Percentiles rank a stretch among this genome's conserved stretches.
These are phyloP conservation scores for Kwoniella botswanensis DNA, from an alignment of 768 basidiomycete genomes.

Conservation along the genomic window DNA sequence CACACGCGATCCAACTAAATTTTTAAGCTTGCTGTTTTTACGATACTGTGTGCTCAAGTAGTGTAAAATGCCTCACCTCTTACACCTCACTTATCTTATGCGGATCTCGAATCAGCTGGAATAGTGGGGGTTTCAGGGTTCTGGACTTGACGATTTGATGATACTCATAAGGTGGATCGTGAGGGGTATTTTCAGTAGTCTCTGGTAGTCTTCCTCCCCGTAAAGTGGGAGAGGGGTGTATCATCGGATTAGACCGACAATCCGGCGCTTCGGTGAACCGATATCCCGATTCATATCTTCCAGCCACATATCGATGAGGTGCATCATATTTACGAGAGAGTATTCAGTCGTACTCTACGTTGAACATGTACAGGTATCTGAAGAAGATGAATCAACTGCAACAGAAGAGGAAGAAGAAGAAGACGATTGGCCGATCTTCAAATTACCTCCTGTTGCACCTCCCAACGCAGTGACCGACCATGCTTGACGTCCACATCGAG, in stretches of 20 bases:
- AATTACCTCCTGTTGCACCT: neutral
- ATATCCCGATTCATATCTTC: neutral
- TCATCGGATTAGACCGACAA: conserved; percentile 13
- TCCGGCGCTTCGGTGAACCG: conserved; percentile 9
- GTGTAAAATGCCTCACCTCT: conserved; percentile 9
- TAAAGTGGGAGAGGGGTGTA: neutral
- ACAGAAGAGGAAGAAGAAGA: neutral
- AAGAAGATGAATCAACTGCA: neutral
- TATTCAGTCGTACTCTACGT: neutral
- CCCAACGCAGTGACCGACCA: neutral
- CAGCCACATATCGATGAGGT: too few relatives aligned
- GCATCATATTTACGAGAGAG: neutral
- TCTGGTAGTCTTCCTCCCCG: too few relatives aligned
- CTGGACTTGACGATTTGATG: neutral
- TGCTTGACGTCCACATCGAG: neutral
- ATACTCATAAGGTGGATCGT: neutral
- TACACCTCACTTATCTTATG: neutral
- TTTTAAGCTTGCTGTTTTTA: neutral
- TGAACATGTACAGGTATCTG: neutral
- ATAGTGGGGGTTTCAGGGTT: neutral
- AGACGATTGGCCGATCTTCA: neutral
- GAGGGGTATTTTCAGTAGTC: neutral
- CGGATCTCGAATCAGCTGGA: neutral
- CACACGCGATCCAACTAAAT: neutral
- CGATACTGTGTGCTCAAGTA: neutral